Conservation (phyloP, 1,139 yeast genomes). For the Candida labiduridarum region DNA sequence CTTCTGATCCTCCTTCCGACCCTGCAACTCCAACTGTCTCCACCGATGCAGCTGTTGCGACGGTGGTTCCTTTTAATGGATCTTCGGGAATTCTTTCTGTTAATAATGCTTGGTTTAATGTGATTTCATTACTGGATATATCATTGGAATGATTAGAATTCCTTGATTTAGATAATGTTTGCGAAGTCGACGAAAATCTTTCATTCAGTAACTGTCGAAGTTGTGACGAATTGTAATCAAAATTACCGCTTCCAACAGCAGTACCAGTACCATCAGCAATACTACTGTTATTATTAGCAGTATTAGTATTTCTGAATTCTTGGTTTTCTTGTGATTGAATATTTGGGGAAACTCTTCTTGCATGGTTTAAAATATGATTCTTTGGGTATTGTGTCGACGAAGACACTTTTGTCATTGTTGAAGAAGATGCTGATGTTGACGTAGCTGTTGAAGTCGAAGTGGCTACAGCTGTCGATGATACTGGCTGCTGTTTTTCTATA, state of each 20-base stretch:
- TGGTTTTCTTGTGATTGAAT: neutral
- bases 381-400: slow-evolving; percentile 5
- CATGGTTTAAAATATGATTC: neutral
- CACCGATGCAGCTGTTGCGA: no score
- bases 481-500: slow-evolving; percentile 7
- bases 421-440: slow-evolving; percentile 8
- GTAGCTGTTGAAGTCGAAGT: no score
- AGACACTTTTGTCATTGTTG: slow-evolving; percentile 2
- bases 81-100: slow-evolving; percentile 4
- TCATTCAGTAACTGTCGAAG: slow-evolving; percentile 2
- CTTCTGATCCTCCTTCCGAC: no score
- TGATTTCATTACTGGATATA: slow-evolving; percentile 7
- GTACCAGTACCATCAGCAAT: no score
- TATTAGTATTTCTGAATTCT: neutral
- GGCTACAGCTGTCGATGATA: slow-evolving; percentile 8
- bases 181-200: neutral
- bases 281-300: neutral
- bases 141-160: neutral
- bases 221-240: neutral
- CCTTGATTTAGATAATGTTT: neutral
- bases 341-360: slow-evolving; percentile 2
- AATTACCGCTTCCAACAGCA: neutral
- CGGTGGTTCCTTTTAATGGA: neutral
- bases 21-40: no score
- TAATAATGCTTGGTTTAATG: slow-evolving; percentile 4